Evolutionary conservation across 176 grass and related monocot genomes (phyloP).

Genomic region (Raddia guianensis): DNA sequence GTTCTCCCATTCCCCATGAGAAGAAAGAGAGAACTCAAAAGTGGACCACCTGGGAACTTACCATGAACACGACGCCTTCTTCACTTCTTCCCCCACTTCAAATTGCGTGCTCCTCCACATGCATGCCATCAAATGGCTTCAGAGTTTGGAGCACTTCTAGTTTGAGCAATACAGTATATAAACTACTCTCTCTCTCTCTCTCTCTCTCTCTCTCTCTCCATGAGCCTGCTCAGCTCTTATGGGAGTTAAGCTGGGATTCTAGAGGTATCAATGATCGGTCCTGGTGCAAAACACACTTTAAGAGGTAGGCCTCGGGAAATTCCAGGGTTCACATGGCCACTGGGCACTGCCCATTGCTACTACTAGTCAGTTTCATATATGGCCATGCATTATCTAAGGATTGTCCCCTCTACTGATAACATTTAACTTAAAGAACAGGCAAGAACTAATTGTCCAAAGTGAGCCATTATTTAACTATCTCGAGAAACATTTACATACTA

Average conservation of each 20-base stretch:
- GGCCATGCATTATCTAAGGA: not conserved
- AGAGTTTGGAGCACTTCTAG: slow-evolving; percentile 50
- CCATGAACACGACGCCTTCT: slow-evolving; percentile 21
- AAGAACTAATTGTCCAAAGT: not conserved
- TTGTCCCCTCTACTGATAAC: not conserved
- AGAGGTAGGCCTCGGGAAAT: not conserved
- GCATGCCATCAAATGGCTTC: slow-evolving; percentile 34
- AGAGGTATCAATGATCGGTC: not conserved
- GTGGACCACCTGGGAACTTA: slow-evolving; percentile 26
- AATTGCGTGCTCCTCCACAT: slow-evolving; percentile 38
- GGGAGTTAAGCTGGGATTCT: not conserved
- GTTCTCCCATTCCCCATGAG: slow-evolving; percentile 26
- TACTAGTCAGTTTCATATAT: not conserved
- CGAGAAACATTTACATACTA: not conserved
- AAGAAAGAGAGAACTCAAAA: not conserved
- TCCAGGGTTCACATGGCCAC: not conserved
- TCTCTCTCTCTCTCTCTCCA: not conserved
- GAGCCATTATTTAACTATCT: not conserved
- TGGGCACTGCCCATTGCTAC: not conserved
- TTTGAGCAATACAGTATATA: slow-evolving; percentile 36
- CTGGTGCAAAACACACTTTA: not conserved
- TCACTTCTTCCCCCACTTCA: slow-evolving; percentile 15
- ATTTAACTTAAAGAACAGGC: not conserved
- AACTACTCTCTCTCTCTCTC: not conserved
- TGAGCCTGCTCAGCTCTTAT: not conserved